Evolutionary conservation across 129 eudicot genomes (phyloP).

Genomic region (Centaurea solstitialis): DNA sequence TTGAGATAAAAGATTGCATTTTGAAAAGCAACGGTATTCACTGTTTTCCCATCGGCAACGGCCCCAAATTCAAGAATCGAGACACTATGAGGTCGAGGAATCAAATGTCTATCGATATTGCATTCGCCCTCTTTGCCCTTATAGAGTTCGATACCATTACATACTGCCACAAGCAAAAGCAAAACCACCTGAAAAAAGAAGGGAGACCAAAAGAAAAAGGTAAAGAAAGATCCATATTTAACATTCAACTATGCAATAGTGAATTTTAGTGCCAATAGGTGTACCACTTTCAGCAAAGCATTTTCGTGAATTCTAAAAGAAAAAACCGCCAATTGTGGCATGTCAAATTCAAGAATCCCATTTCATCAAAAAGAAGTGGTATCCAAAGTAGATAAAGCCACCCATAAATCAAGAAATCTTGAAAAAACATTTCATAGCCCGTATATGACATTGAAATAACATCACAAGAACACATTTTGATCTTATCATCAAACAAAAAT

Average conservation of each 20-base stretch:
- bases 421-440: not conserved
- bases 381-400: slow-evolving; percentile 22
- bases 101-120: slow-evolving; percentile 45
- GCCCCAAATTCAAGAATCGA: slow-evolving; percentile 87
- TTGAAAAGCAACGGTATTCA: slow-evolving; percentile 78
- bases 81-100: slow-evolving; percentile 81
- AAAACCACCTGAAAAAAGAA: slow-evolving; percentile 51
- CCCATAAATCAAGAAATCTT: not conserved
- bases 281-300: slow-evolving; percentile 31
- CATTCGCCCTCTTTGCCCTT: slow-evolving; percentile 46
- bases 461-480: slow-evolving; percentile 14
- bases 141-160: slow-evolving; percentile 39
- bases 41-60: slow-evolving; percentile 75
- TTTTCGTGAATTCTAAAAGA: not conserved
- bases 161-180: slow-evolving; percentile 53
- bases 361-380: not conserved
- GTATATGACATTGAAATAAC: not conserved
- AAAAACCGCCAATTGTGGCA: not conserved
- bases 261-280: slow-evolving; percentile 22
- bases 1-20: slow-evolving; percentile 85
- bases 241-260: slow-evolving; percentile 21
- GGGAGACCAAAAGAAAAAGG: slow-evolving; percentile 38
- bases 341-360: not conserved
- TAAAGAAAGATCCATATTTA: slow-evolving; percentile 38
- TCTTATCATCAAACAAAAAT: too few relatives aligned